Conservation (phyloP, 306 rosid genomes). For the Glycine latifolia region DNA sequence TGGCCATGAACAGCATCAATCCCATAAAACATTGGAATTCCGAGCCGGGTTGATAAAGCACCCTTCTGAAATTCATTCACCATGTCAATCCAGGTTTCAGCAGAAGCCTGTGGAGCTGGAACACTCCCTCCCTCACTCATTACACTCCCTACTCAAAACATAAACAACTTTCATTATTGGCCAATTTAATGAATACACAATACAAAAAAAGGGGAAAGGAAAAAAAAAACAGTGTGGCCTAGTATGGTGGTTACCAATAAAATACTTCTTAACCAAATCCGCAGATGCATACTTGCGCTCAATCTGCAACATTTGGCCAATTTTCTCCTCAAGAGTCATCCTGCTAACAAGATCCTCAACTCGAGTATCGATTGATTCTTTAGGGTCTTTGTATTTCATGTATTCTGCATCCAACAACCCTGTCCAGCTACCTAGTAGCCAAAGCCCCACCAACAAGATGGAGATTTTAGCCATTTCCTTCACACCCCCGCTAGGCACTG, state of each 20-base stretch:
- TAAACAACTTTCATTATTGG: not conserved
- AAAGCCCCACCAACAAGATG: slow-evolving; percentile 38
- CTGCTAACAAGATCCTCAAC: slow-evolving; percentile 50
- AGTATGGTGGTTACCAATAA: slow-evolving; percentile 40
- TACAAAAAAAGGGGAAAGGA: not conserved
- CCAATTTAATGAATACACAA: slow-evolving; percentile 28
- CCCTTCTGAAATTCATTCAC: slow-evolving; percentile 61
- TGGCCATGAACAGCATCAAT: slow-evolving; percentile 69
- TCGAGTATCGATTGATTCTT: slow-evolving; percentile 36
- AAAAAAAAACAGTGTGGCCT: not conserved
- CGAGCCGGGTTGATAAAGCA: slow-evolving; percentile 57
- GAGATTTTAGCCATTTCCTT: slow-evolving; percentile 43
- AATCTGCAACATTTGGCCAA: slow-evolving; percentile 62
- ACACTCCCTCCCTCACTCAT: slow-evolving; percentile 65
- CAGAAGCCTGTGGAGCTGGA: slow-evolving; percentile 58
- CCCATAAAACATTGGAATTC: slow-evolving; percentile 63
- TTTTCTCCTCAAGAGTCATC: slow-evolving; percentile 57
- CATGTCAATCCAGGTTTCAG: slow-evolving; percentile 60
- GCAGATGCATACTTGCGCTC: slow-evolving; percentile 51
- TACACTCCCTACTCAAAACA: slow-evolving; percentile 56
- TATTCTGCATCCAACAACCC: slow-evolving; percentile 46
- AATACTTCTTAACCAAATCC: slow-evolving; percentile 45
- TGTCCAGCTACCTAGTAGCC: slow-evolving; percentile 32
- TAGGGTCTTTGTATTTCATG: slow-evolving; percentile 49
- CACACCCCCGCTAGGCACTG: not conserved